A percentile compares a stretch with the other conserved stretches of the same genome.
Conservation (phyloP, 352 stramenopile species). For the Phytophthora sansomeana region DNA sequence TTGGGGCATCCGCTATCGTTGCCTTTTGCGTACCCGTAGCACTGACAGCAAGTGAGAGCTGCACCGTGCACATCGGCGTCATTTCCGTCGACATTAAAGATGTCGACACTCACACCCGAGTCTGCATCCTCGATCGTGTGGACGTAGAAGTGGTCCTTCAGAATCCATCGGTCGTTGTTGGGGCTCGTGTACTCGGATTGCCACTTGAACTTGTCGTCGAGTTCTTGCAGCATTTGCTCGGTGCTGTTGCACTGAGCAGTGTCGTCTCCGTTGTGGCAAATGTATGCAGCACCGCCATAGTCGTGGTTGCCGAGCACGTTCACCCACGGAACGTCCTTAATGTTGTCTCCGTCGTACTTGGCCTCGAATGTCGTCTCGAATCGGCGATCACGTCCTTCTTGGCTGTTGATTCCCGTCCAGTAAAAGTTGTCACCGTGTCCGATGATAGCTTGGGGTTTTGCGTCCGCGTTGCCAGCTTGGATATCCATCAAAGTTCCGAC, state of each 20-base stretch:
- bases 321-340: conserved; percentile 21
- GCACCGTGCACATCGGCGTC: conserved; percentile 17
- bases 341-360: conserved; percentile 13
- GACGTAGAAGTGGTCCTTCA: conserved; percentile 20
- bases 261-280: conserved; percentile 15
- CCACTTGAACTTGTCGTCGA: conserved; percentile 21
- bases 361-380: conserved; percentile 12
- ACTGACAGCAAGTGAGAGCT: conserved; percentile 47
- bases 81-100: conserved; percentile 73
- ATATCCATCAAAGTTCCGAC: conserved; percentile 45
- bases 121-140: conserved; percentile 22
- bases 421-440: conserved; percentile 25
- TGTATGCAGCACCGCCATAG: conserved; percentile 17
- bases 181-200: conserved; percentile 17
- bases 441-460: conserved; percentile 46
- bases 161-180: conserved; percentile 10
- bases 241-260: conserved; percentile 16
- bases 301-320: not conserved
- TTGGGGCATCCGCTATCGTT: conserved; percentile 5
- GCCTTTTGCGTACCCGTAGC: conserved; percentile 17
- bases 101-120: conserved; percentile 52
- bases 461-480: conserved; percentile 32
- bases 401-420: conserved; percentile 26
- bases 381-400: conserved; percentile 18
- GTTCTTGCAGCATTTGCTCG: conserved; percentile 10